Conservation (phyloP, 768 basidiomycete genomes). For the Chiua virens region DNA sequence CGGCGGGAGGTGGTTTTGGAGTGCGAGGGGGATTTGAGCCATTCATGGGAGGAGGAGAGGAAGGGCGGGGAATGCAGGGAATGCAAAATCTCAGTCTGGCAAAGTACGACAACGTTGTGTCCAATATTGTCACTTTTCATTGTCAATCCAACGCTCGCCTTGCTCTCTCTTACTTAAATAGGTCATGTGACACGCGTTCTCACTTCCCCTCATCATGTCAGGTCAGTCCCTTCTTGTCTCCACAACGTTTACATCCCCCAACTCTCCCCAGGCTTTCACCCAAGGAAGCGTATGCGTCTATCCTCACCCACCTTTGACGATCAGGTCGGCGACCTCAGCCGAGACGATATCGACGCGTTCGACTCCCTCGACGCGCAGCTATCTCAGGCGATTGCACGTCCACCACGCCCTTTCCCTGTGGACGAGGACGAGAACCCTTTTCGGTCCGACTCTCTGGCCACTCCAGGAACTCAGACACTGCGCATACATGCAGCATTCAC, state of each 20-base stretch:
- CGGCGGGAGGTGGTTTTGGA: constrained; percentile 54
- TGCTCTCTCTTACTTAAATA: too few species aligned
- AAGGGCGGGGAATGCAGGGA: constrained; percentile 31
- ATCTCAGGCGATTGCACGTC: constrained; percentile 32
- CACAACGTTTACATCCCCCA: too few species aligned
- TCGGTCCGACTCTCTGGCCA: neutral
- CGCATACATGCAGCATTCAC: constrained; percentile 21
- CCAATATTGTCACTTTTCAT: too few species aligned
- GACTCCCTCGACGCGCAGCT: constrained; percentile 50
- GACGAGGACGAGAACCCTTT: constrained; percentile 26
- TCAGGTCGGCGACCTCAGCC: constrained; percentile 49
- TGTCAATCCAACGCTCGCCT: too few species aligned
- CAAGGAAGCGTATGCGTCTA: constrained; percentile 58
- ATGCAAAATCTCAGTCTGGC: constrained; percentile 21
- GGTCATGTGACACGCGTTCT: constrained; percentile 21
- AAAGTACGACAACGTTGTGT: too few species aligned
- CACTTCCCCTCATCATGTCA: constrained; percentile 14
- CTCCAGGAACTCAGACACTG: neutral
- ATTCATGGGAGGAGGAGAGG: constrained; percentile 42
- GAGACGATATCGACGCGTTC: constrained; percentile 55
- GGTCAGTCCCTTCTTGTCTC: too few species aligned
- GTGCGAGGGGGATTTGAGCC: constrained; percentile 41
- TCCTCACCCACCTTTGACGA: constrained; percentile 68
- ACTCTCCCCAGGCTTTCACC: too few species aligned
- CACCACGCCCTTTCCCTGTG: neutral